Conservation (phyloP, 352 stramenopile genomes). For the Aphanomyces astaci region DNA sequence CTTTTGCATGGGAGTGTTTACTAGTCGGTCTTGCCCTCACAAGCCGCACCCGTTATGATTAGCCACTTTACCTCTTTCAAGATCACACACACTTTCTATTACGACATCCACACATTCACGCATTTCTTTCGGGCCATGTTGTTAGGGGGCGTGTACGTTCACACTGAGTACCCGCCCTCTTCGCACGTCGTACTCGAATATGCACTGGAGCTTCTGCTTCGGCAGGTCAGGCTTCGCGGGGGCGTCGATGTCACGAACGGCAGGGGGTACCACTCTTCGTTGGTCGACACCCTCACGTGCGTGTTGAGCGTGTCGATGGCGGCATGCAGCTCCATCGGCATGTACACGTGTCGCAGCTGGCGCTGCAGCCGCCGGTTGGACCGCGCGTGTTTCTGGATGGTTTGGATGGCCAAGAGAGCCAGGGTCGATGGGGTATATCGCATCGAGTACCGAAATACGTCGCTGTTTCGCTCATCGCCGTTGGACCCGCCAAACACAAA, state of each 20-base stretch:
- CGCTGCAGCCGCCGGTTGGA: constrained; percentile 22
- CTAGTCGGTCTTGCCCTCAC: no score
- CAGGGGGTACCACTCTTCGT: constrained; percentile 13
- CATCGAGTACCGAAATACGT: constrained; percentile 63
- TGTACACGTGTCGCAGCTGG: constrained; percentile 36
- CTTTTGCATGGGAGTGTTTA: not conserved
- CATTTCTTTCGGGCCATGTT: no score
- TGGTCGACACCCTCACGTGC: constrained; percentile 34
- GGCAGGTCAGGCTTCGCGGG: not conserved
- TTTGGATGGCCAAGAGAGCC: constrained; percentile 60
- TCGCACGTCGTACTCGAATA: not conserved
- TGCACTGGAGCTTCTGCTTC: not conserved
- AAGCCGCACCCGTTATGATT: no score
- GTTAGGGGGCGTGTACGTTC: no score
- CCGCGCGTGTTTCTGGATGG: constrained; percentile 41
- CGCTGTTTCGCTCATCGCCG: constrained; percentile 73
- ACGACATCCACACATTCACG: not conserved
- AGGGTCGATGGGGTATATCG: constrained; percentile 54
- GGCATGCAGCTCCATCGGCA: constrained; percentile 56
- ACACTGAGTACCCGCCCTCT: no score
- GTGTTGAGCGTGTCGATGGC: constrained; percentile 68
- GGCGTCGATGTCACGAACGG: not conserved
- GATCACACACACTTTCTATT: not conserved
- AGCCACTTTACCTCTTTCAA: no score
- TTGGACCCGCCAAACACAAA: constrained; percentile 81